Base-by-base conservation (phyloP, 176 grass and related monocot species). In the Cymbopogon citratus region DNA sequence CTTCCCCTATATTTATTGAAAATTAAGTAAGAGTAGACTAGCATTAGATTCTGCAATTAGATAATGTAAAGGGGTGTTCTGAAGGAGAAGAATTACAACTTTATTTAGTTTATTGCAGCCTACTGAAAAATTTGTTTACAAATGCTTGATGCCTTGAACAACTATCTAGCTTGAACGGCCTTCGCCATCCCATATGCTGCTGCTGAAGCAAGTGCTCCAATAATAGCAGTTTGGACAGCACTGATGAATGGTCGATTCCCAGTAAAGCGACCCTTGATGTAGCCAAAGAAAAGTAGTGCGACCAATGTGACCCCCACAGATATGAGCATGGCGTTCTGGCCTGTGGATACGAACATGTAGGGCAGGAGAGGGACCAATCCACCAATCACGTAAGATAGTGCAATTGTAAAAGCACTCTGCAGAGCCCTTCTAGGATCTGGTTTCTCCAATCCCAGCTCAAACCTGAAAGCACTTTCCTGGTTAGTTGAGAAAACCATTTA, bases 381-480 rank as follows among this genome's bases (percentile, higher is more conserved):
- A 10, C 94, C 94, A 0, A 97, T 85, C 14, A 92, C 71, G 23
- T 97, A 97, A 31, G 91, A 87, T 39, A 97, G 13, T 0, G 87
- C 89, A 7, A 97, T 97, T 57, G 91, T 97, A 16, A 91, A 67
- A 61, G 91, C 94, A 21, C 94, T 97, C 34, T 97, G 89, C 16
- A 94, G 44, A 12, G 89, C 94, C 83, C 91, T 94, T 88, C 79
- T 92, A 18, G 94, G 91, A 11, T 94, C 91, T 0, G 94, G 91
- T 54, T 97, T 97, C 76, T 97, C 94, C 80, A 97, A 79, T 23
- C 94, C 91, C 24, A 97, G 82, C 83, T 97, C 94, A 80, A 97
- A 97, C 75, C 94, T 97, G 85, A 15, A 91, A 3, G 71, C 34
- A 61, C 63, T 81, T 15, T 64, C 38, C 60, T 5, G 41, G 69